These are phyloP conservation scores for Aegle marmelos DNA, from an alignment of 345 rosid genomes.

Conservation along the genomic window DNA sequence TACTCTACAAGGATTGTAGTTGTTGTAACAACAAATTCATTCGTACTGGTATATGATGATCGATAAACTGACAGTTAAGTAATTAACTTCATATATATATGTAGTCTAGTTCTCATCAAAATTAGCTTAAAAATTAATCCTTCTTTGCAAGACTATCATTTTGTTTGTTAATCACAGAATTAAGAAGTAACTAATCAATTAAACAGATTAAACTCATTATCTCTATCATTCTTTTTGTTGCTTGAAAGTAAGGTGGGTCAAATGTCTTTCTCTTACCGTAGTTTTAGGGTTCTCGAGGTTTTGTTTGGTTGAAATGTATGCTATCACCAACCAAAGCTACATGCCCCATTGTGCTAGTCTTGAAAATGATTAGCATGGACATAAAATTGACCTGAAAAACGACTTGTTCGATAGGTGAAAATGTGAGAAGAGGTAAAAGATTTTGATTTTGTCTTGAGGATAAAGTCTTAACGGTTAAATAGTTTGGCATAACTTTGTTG, in stretches of 20 bases:
- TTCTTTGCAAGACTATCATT: not conserved
- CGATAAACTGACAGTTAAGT: slow-evolving; percentile 1
- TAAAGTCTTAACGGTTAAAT: not conserved
- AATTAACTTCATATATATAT: not conserved
- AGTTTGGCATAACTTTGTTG: too few relatives aligned
- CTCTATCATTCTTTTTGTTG: slow-evolving; percentile 9
- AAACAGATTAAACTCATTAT: not conserved
- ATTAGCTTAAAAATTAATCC: slow-evolving; percentile 12
- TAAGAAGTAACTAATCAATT: not conserved
- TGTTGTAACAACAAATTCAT: slow-evolving; percentile 29
- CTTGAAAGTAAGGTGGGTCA: slow-evolving; percentile 33
- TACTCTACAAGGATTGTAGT: slow-evolving; percentile 26
- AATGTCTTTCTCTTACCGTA: slow-evolving; percentile 22
- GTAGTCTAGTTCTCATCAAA: not conserved
- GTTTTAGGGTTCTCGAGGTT: slow-evolving; percentile 1
- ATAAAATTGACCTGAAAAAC: too few relatives aligned
- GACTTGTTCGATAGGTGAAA: not conserved
- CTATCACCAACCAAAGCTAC: slow-evolving; percentile 15
- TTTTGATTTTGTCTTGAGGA: not conserved
- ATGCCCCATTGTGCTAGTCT: not conserved
- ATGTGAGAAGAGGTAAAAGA: not conserved
- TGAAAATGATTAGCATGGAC: slow-evolving; percentile 20
- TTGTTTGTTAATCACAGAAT: slow-evolving; percentile 2
- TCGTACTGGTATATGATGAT: not conserved
- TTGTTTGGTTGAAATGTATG: slow-evolving; percentile 16